These are phyloP conservation scores for Saccharum spontaneum DNA, from an alignment of 176 grass and related monocot species.

Conservation along the genomic window DNA sequence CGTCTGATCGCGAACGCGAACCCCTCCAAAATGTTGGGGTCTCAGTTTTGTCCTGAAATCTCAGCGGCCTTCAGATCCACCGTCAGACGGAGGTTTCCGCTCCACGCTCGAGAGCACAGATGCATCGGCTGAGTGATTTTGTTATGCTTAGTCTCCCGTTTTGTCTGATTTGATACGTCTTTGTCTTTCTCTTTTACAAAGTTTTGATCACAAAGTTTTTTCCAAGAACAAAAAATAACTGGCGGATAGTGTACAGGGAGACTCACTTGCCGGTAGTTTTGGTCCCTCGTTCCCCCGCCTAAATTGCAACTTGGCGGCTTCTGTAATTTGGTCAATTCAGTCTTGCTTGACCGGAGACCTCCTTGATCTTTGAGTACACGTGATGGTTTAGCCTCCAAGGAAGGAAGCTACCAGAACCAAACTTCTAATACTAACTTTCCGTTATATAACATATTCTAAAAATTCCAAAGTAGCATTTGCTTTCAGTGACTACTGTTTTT, in stretches of 20 bases:
- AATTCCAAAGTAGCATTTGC: neutral
- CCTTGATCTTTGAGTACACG: neutral
- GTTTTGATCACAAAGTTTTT: neutral
- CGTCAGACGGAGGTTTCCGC: neutral
- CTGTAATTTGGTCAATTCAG: neutral
- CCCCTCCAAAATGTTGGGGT: neutral
- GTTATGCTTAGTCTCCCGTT: neutral
- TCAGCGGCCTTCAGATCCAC: neutral
- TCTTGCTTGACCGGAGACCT: slow-evolving; percentile 3
- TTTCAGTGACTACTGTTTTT: neutral
- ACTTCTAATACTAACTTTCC: slow-evolving; percentile 1
- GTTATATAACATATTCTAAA: too few relatives aligned
- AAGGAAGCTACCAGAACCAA: slow-evolving; percentile 27
- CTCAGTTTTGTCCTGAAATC: neutral
- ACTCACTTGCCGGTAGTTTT: neutral
- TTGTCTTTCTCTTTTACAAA: neutral
- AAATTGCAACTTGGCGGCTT: neutral
- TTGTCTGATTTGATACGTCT: neutral
- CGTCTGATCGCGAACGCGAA: neutral
- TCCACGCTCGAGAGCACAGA: neutral
- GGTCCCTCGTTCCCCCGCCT: neutral
- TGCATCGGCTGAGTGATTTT: neutral
- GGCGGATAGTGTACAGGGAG: neutral
- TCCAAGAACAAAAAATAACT: neutral
- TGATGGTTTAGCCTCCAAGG: neutral